Conservation (phyloP, 495 filamentous ascomycete genomes). For the Parathielavia hyrcaniae region DNA sequence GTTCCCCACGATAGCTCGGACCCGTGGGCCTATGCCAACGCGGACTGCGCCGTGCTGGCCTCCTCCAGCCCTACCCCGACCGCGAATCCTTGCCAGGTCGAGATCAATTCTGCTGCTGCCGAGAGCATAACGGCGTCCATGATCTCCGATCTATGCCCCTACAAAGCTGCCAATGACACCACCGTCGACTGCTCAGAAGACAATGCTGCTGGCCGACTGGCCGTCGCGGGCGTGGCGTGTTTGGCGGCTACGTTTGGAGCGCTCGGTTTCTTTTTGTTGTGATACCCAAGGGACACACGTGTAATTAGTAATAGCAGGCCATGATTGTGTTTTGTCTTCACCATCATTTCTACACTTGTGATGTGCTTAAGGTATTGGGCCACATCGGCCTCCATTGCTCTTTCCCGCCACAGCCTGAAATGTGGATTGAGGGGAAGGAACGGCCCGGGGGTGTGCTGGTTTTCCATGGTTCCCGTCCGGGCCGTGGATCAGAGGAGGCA, state of each 20-base stretch:
- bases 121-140: slow-evolving; percentile 13
- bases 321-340: too few species aligned
- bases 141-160: background rate
- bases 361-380: too few species aligned
- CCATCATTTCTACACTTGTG: too few species aligned
- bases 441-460: too few species aligned
- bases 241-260: background rate
- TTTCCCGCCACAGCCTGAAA: too few species aligned
- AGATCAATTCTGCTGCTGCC: slow-evolving; percentile 7
- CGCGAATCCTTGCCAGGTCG: slow-evolving; percentile 11
- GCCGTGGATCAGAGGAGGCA: too few species aligned
- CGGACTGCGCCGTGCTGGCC: background rate
- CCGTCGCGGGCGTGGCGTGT: background rate
- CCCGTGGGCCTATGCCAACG: background rate
- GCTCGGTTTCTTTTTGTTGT: background rate
- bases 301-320: too few species aligned
- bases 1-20: background rate
- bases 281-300: background rate
- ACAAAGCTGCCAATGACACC: background rate
- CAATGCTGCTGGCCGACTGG: background rate
- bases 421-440: too few species aligned
- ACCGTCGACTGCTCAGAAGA: background rate
- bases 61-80: background rate
- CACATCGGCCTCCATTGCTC: too few species aligned
- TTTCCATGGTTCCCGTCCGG: too few species aligned